Evolutionary conservation across 306 rosid species (phyloP).

Genomic region (Astragalus membranaceus): DNA sequence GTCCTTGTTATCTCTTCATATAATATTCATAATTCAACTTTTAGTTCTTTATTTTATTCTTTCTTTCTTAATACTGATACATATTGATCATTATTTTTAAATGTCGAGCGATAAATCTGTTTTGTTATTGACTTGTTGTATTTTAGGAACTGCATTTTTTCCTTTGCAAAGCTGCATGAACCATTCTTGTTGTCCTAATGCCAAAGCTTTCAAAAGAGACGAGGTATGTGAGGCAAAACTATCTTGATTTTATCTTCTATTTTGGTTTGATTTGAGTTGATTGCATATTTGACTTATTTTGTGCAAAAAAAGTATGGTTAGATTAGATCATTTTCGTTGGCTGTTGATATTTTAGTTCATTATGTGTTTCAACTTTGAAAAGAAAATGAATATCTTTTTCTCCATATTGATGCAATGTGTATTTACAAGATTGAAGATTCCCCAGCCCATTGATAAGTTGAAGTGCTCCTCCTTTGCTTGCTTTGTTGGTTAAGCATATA

Average conservation of each 20-base stretch:
- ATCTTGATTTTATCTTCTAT: not conserved
- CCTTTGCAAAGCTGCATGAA: conserved; percentile 94
- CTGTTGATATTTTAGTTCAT: not conserved
- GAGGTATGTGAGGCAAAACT: conserved; percentile 46
- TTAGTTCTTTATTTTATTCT: not conserved
- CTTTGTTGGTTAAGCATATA: not conserved
- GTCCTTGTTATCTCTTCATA: not conserved
- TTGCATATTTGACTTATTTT: not conserved
- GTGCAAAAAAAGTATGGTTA: not conserved
- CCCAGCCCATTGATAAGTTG: not conserved
- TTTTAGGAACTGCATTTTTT: conserved; percentile 78
- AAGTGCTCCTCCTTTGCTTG: not conserved
- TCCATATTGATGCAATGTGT: not conserved
- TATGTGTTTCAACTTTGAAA: not conserved
- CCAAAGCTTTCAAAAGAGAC: conserved; percentile 91
- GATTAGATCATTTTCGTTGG: not conserved
- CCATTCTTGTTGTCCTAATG: conserved; percentile 92
- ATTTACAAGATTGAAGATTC: conserved; percentile 5
- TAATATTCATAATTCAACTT: not conserved
- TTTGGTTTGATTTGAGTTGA: not conserved
- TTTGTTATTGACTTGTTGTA: conserved; percentile 5
- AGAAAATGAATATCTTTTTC: not conserved
- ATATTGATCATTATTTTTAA: not conserved
- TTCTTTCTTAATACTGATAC: not conserved
- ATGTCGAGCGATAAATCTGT: not conserved